Conservation (phyloP, 345 rosid genomes). For the Linum trigynum region DNA sequence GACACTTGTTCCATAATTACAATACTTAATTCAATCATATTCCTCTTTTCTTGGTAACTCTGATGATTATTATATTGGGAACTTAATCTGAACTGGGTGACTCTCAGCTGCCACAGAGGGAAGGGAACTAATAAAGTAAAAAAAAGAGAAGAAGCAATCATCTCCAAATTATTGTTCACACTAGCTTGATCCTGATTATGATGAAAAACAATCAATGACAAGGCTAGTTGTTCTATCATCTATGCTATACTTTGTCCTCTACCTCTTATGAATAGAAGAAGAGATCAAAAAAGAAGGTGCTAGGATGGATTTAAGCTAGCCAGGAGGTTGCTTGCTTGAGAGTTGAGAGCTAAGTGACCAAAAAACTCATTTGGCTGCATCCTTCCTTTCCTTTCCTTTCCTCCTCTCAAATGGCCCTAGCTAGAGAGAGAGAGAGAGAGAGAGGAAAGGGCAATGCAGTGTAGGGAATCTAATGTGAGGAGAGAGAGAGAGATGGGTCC, state of each 20-base stretch:
- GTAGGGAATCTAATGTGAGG: background rate
- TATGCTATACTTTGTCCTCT: background rate
- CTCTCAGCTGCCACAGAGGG: background rate
- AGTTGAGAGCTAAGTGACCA: background rate
- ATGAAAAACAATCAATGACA: background rate
- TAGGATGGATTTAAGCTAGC: background rate
- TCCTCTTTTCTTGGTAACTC: background rate
- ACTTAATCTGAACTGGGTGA: background rate
- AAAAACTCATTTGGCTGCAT: background rate
- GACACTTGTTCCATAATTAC: background rate
- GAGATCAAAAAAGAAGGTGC: background rate
- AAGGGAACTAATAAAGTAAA: background rate
- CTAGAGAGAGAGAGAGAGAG: background rate
- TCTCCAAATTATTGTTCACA: background rate
- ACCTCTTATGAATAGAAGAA: too few species aligned
- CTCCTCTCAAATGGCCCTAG: too few species aligned
- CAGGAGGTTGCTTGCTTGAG: background rate
- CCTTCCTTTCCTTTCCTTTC: background rate
- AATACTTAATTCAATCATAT: background rate
- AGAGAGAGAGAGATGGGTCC: background rate
- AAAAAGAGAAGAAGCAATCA: background rate
- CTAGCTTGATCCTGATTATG: background rate
- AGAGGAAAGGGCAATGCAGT: background rate
- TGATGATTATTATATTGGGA: too few species aligned
- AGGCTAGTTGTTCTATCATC: background rate